Evolutionary conservation across 306 rosid species (phyloP).

Genomic region (Fragaria vesca): DNA sequence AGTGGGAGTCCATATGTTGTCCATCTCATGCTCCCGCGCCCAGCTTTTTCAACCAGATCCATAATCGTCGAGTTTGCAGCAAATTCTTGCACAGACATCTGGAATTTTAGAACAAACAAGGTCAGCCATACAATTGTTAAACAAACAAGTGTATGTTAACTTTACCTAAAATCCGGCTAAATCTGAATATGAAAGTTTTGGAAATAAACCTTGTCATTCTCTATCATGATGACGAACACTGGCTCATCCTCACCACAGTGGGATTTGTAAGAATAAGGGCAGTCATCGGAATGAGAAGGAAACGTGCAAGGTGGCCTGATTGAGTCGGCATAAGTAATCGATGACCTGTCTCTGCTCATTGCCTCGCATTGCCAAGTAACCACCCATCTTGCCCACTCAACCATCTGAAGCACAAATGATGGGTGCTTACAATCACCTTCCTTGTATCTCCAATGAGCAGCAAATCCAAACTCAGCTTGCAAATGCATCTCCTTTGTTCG

Average conservation of each 20-base stretch:
- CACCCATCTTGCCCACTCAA: constrained; percentile 99
- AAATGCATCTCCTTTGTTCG: constrained; percentile 93
- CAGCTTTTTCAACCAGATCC: constrained; percentile 68
- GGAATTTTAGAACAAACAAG: constrained; percentile 26
- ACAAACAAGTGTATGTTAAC: too few species aligned
- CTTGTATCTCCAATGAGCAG: constrained; percentile 99
- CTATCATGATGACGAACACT: constrained; percentile 79
- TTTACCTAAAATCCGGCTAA: neutral
- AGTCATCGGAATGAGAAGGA: constrained; percentile 79
- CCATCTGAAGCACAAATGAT: constrained; percentile 94
- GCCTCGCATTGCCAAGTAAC: constrained; percentile 98
- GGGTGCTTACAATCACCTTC: constrained; percentile 91
- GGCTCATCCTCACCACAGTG: constrained; percentile 72
- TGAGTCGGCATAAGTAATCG: constrained; percentile 47
- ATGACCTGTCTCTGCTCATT: constrained; percentile 65
- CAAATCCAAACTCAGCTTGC: constrained; percentile 97
- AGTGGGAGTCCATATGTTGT: constrained; percentile 68
- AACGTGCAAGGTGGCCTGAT: constrained; percentile 79
- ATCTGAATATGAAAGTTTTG: neutral
- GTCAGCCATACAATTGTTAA: neutral
- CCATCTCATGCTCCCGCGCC: constrained; percentile 68
- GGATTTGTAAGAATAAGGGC: constrained; percentile 74
- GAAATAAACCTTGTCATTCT: constrained; percentile 82
- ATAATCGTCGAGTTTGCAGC: constrained; percentile 65
- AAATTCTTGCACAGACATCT: constrained; percentile 98